phyloP scores from a whole-genome alignment of 495 filamentous ascomycete species.

The Aspergillus coremiiformis region DNA sequence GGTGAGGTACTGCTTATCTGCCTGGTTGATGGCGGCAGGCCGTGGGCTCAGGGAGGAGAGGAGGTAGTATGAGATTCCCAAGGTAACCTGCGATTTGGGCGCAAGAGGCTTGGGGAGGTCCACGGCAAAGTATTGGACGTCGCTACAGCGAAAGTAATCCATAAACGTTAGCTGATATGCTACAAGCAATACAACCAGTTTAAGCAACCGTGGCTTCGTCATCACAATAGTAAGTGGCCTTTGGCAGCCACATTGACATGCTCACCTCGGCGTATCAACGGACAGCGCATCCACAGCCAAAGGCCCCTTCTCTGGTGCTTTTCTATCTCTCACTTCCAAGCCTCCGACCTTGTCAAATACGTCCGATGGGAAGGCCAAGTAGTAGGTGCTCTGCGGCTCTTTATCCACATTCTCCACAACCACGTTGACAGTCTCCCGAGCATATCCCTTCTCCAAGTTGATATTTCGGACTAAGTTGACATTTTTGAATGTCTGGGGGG shows the following conservation, averaged over 20 bases:
- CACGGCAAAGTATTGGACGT: conserved; percentile 78
- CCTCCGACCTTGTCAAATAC: conserved; percentile 70
- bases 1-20: conserved; percentile 76
- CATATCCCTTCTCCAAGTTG: conserved; percentile 87
- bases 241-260: conserved; percentile 15
- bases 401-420: conserved; percentile 81
- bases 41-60: conserved; percentile 69
- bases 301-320: conserved; percentile 55
- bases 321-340: conserved; percentile 86
- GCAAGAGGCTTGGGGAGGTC: conserved; percentile 66
- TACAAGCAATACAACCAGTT: not conserved
- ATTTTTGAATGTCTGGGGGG: conserved; percentile 85
- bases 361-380: conserved; percentile 69
- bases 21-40: conserved; percentile 71
- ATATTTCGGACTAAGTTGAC: conserved; percentile 81
- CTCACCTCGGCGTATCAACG: conserved; percentile 25
- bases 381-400: conserved; percentile 79
- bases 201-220: conserved; percentile 17
- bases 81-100: conserved; percentile 68
- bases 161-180: not conserved
- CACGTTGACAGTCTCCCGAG: conserved; percentile 84
- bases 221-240: conserved; percentile 12
- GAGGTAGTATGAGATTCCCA: conserved; percentile 76
- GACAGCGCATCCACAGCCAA: conserved; percentile 60
- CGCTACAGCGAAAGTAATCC: conserved; percentile 36